Evolutionary conservation across 2,329 filamentous ascomycete species (phyloP), one percentile per base, ranked within the genome.

Genomic region (Cladosporium sp.): DNA sequence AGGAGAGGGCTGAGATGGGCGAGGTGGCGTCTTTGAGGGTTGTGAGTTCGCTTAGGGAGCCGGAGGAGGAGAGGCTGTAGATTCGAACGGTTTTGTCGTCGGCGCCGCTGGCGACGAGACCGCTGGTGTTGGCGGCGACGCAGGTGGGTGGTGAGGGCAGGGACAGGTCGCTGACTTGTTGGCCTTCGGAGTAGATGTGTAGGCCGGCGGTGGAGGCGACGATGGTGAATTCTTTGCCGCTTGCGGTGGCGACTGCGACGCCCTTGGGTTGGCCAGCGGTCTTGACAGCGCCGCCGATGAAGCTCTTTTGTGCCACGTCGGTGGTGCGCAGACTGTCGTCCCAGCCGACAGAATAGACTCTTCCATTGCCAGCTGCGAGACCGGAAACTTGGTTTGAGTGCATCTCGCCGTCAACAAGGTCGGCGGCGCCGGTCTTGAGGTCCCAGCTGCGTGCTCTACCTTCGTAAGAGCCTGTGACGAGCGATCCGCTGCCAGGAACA

Each of bases 391-490:
- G 93, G 77, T 94, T 96, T 8, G 90, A 90, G 78, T 97, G 95
- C 3, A 87, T 83, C 70, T 92, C 88, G 32, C 95, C 94, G 68
- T 95, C 91, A 12, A 96, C 85, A 14, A 86, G 85, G 34, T 88
- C 84, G 26, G 90, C 92, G 52, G 83, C 77, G 1, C 93, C 94
- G 4, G 84, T 86, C 18, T 84, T 81, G 32, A 92, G 76, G 75
- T 98, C 90, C 94, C 95, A 99, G 65, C 87, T 88, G 76, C 90
- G 91, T 30, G 97, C 87, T 47, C 91, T 87, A 57, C 95, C 95
- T 69, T 99, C 95, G 71, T 93, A 96, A 79, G 93, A 96, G 67
- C 95, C 95, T 0, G 94, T 96, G 84, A 89, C 93, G 15, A 98
- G 79, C 0, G 90, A 91, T 64, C 88, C 83, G 54, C 81, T 74